Conservation (phyloP, 768 basidiomycete genomes). For the Leccinum disarticulatum region DNA sequence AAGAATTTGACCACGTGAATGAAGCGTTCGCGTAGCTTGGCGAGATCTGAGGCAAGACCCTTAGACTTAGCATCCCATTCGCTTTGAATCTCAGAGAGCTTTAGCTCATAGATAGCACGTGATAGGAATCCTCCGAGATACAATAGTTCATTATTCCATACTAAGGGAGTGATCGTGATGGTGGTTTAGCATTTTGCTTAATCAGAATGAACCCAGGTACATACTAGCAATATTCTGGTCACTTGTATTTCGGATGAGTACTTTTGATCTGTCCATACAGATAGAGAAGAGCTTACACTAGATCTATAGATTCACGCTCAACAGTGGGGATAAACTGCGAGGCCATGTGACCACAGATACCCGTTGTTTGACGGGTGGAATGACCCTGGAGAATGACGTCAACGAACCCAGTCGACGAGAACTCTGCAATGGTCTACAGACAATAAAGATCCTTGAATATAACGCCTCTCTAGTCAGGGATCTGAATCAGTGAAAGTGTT, state of each 20-base stretch:
- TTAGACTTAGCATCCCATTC: not conserved
- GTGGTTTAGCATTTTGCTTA: not conserved
- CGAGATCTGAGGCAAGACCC: not conserved
- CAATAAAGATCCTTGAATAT: slow-evolving; percentile 92
- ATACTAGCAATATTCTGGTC: not conserved
- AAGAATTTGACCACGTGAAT: slow-evolving; percentile 13
- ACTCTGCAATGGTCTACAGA: slow-evolving; percentile 30
- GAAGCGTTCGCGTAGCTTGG: not conserved
- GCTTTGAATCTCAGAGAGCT: not conserved
- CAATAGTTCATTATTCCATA: not conserved
- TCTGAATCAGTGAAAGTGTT: slow-evolving; percentile 5
- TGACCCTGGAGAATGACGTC: not conserved
- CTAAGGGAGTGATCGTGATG: not conserved
- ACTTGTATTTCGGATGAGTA: not conserved
- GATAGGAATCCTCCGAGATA: not conserved
- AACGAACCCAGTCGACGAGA: not conserved
- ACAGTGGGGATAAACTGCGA: slow-evolving; percentile 1
- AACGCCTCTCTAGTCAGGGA: slow-evolving; percentile 49
- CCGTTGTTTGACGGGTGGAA: not conserved
- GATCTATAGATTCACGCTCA: not conserved
- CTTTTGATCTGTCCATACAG: not conserved
- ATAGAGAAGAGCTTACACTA: not conserved
- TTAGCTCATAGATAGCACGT: not conserved
- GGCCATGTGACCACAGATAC: not conserved
- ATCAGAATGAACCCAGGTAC: not conserved